Base-by-base conservation (phyloP, 139 green algal species). In the Volvox reticuliferus region DNA sequence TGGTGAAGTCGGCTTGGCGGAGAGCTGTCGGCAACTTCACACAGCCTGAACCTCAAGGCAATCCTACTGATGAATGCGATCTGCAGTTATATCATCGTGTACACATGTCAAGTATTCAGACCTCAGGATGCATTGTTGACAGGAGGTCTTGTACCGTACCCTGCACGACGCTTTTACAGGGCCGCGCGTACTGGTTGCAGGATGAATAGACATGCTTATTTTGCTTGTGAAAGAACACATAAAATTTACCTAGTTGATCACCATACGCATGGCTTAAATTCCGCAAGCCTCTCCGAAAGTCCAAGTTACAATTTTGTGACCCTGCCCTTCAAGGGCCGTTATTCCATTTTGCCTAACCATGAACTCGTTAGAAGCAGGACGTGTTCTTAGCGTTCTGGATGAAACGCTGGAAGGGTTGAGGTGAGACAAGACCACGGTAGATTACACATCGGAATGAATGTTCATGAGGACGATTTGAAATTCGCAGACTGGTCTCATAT, bases 321-420 rank as follows among this genome's bases (percentile, higher is more conserved):
- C 65, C 5, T 28, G 21, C 24, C 21, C 24, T 73, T 16, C 65
- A 73, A 12, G 65, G 9, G 9, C 65, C 21, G 6, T 26, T 30
- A 73, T 28, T 28, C 65, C 24, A 30, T 73, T 12, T 12, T 73
- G 44, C 44, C 16, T 24, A 24, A 73, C 21, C 71, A 93, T 93
- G 91, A 94, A 92, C 65, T 87, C 65, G 36, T 63, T 94, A 61
- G 91, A 94, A 55, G 91, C 91, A 33, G 83, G 82, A 16, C 81
- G 91, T 3, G 88, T 94, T 13, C 44, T 94, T 33, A 86, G 82
- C 20, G 91, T 94, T 18, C 77, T 94, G n/a, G 91, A 94, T 88
- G 91, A 92, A 6, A 88, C 82, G 21, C 44, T 94, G 86, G 91
- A 93, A 55, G 78, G 75, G 1, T 2, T 89, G 18, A 93, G 85